Conservation (phyloP, 306 rosid genomes). For the Pyrus pyrifolia region DNA sequence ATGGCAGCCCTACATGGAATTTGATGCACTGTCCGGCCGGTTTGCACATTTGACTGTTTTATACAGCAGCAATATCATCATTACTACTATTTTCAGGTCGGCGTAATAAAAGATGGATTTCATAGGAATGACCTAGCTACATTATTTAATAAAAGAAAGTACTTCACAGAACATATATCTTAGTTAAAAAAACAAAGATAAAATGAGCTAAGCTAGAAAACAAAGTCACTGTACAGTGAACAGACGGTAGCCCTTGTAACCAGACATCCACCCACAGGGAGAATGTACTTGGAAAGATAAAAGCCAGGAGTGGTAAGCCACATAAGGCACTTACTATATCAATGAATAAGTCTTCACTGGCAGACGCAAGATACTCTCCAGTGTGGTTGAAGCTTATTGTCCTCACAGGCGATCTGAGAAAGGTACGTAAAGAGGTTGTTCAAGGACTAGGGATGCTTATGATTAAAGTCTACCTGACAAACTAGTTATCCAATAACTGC, state of each 20-base stretch:
- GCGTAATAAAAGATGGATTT: background rate
- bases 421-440: slow-evolving; percentile 7
- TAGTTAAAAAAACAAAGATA: background rate
- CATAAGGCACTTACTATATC: slow-evolving; percentile 64
- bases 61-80: slow-evolving; percentile 7
- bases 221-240: background rate
- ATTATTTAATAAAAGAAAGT: background rate
- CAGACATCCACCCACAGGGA: background rate
- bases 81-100: background rate
- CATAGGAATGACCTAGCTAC: background rate
- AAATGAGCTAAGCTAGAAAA: background rate
- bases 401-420: slow-evolving; percentile 87
- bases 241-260: background rate
- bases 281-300: background rate
- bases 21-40: slow-evolving; percentile 82
- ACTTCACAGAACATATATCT: background rate
- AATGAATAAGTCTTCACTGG: slow-evolving; percentile 86
- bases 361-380: slow-evolving; percentile 84
- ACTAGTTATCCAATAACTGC: background rate
- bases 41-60: slow-evolving; percentile 65
- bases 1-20: slow-evolving; percentile 94
- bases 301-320: background rate
- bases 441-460: background rate
- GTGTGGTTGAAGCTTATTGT: slow-evolving; percentile 88
- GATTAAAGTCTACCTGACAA: background rate